A percentile compares a stretch with the other conserved stretches of the same genome.
These are phyloP conservation scores for Leptoxyphium fumago DNA, from an alignment of 2,329 filamentous ascomycete genomes.

Conservation along the genomic window DNA sequence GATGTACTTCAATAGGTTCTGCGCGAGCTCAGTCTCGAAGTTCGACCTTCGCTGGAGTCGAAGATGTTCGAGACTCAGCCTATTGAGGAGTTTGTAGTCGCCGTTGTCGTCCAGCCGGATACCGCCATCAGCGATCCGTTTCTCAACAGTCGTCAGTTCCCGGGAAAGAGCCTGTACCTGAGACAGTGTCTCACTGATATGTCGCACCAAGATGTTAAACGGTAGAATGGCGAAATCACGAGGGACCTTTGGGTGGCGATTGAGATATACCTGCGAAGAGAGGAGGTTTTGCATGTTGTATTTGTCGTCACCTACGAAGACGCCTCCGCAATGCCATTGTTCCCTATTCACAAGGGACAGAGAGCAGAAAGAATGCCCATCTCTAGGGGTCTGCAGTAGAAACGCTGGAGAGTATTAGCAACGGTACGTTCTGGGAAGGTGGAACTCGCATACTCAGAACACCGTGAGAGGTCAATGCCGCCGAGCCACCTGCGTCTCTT, in stretches of 20 bases:
- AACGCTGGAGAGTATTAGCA: constrained; percentile 9
- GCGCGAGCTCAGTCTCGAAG: constrained; percentile 19
- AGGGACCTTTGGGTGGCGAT: constrained; percentile 20
- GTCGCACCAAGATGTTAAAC: constrained; percentile 16
- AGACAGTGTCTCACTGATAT: constrained; percentile 18
- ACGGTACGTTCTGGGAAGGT: background rate
- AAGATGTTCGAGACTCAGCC: constrained; percentile 20
- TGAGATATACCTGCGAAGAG: constrained; percentile 14
- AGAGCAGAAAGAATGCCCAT: constrained; percentile 19
- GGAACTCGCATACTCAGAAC: constrained; percentile 12
- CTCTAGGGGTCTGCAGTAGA: constrained; percentile 20
- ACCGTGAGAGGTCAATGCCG: constrained; percentile 15
- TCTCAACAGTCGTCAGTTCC: constrained; percentile 17
- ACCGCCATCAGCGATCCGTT: constrained; percentile 18
- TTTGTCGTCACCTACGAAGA: constrained; percentile 16
- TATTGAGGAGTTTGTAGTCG: constrained; percentile 21
- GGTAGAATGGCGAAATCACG: constrained; percentile 20
- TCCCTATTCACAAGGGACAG: constrained; percentile 21
- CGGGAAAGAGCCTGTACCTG: constrained; percentile 16
- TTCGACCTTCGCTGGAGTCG: constrained; percentile 17
- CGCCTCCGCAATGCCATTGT: constrained; percentile 15
- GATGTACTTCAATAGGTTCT: constrained; percentile 19
- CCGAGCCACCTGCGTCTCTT: constrained; percentile 19
- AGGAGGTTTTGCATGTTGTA: constrained; percentile 16
- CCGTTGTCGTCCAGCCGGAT: constrained; percentile 19